Evolutionary conservation across 768 basidiomycete genomes (phyloP).

Genomic region (Naganishia antarctica): DNA sequence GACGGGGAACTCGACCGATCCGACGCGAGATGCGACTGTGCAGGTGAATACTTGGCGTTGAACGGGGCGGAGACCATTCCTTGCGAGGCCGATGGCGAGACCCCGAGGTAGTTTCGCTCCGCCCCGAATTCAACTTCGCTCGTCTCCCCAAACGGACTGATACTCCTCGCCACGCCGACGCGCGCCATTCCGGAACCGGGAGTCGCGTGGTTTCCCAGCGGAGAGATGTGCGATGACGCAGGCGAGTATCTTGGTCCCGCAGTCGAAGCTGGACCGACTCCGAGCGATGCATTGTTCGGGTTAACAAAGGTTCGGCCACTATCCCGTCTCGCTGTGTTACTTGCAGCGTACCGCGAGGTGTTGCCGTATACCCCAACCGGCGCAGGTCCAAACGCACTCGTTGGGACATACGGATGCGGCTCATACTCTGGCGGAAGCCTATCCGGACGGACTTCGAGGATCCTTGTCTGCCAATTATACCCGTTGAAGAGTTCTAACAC

Average conservation of each 20-base stretch:
- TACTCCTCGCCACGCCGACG: neutral
- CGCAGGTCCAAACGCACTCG: slow-evolving; percentile 8
- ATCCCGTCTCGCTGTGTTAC: neutral
- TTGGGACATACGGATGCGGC: slow-evolving; percentile 39
- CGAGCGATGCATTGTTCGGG: neutral
- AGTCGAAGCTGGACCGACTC: neutral
- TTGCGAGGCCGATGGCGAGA: too few relatives aligned
- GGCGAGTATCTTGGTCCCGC: neutral
- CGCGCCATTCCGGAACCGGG: neutral
- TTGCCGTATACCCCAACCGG: too few relatives aligned
- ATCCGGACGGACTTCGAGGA: slow-evolving; percentile 86
- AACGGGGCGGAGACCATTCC: too few relatives aligned
- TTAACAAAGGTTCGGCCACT: neutral
- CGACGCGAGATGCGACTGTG: too few relatives aligned
- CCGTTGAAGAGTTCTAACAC: slow-evolving; percentile 82
- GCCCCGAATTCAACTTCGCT: too few relatives aligned
- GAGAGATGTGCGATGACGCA: neutral
- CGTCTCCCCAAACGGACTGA: slow-evolving; percentile 4
- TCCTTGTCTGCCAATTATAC: slow-evolving; percentile 90
- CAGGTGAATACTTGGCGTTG: too few relatives aligned
- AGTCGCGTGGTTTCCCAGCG: neutral
- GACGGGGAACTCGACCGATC: too few relatives aligned
- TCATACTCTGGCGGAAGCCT: slow-evolving; percentile 66
- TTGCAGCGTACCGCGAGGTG: too few relatives aligned
- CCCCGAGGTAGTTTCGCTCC: too few relatives aligned